These are phyloP conservation scores for Ceratocystis variospora DNA, from an alignment of 2,329 filamentous ascomycete species.

Conservation along the genomic window DNA sequence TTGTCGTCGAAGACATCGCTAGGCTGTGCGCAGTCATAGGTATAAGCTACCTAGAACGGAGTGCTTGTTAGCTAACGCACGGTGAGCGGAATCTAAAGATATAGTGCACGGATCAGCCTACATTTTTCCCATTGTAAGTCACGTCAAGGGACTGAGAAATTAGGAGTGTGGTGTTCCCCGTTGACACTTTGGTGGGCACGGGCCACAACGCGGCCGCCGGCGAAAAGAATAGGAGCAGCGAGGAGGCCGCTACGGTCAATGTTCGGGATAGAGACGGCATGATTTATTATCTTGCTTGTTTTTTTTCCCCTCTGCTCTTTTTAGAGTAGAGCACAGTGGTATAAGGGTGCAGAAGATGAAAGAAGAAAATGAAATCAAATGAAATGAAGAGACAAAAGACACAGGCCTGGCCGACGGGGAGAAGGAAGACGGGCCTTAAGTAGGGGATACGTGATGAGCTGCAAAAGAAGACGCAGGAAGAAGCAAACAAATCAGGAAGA, in stretches of 20 bases:
- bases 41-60: slow-evolving; percentile 34
- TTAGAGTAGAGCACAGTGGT: not conserved
- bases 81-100: slow-evolving; percentile 21
- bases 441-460: not conserved
- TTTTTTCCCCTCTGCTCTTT: slow-evolving; percentile 6
- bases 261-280: slow-evolving; percentile 15
- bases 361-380: not conserved
- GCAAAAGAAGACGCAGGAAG: not conserved
- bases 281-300: not conserved
- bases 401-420: too few relatives aligned
- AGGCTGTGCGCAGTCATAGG: slow-evolving; percentile 31
- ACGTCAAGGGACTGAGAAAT: slow-evolving; percentile 39
- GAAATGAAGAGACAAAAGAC: too few relatives aligned
- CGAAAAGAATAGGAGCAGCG: slow-evolving; percentile 26
- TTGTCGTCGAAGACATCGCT: slow-evolving; percentile 33
- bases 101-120: slow-evolving; percentile 33
- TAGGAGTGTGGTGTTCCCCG: slow-evolving; percentile 40
- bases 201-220: slow-evolving; percentile 40
- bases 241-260: slow-evolving; percentile 11
- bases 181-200: slow-evolving; percentile 36
- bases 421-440: too few relatives aligned
- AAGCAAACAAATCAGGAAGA: not conserved
- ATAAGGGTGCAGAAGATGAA: not conserved
- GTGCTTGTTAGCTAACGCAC: not conserved
- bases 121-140: slow-evolving; percentile 44